Percentiles rank a stretch among this genome's conserved stretches.
phyloP scores from a whole-genome alignment of 2,329 filamentous ascomycete genomes.

The Monosporascus sp. region DNA sequence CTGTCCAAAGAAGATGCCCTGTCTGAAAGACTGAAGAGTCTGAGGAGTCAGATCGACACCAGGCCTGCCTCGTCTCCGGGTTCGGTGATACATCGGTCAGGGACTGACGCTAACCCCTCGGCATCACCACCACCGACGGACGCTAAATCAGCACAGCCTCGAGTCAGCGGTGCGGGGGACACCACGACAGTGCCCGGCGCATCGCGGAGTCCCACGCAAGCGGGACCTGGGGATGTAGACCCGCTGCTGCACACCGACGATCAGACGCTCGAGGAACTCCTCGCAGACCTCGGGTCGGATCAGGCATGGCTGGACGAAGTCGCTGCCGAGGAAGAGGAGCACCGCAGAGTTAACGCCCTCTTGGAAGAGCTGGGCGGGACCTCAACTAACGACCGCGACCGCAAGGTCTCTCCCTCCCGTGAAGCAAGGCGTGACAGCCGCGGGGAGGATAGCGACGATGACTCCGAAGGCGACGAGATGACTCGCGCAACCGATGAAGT shows the following conservation, averaged over 20 bases:
- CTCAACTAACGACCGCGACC: slow-evolving; percentile 1
- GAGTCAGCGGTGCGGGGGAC: not conserved
- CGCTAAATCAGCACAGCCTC: slow-evolving; percentile 9
- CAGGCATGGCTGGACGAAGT: slow-evolving; percentile 28
- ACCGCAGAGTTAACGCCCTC: slow-evolving; percentile 26
- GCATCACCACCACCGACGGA: slow-evolving; percentile 9
- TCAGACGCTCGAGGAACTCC: slow-evolving; percentile 46
- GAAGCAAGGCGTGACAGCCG: not conserved
- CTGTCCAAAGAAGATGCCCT: slow-evolving; percentile 46
- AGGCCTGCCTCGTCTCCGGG: slow-evolving; percentile 4
- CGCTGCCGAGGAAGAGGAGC: slow-evolving; percentile 24
- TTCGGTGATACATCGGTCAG: slow-evolving; percentile 1
- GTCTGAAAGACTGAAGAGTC: slow-evolving; percentile 44
- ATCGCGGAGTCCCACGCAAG: slow-evolving; percentile 2
- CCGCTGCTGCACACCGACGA: slow-evolving; percentile 43
- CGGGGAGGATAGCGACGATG: slow-evolving; percentile 11
- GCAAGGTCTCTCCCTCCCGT: not conserved
- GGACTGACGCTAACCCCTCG: slow-evolving; percentile 7
- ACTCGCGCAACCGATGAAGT: slow-evolving; percentile 37
- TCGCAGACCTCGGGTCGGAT: slow-evolving; percentile 36
- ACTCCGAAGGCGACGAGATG: slow-evolving; percentile 50
- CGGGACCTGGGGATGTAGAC: slow-evolving; percentile 27
- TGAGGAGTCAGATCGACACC: slow-evolving; percentile 36
- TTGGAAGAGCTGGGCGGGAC: slow-evolving; percentile 27
- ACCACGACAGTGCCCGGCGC: not conserved